These are phyloP conservation scores for Phytophthora podocarpi DNA, from an alignment of 352 stramenopile species.

Conservation along the genomic window DNA sequence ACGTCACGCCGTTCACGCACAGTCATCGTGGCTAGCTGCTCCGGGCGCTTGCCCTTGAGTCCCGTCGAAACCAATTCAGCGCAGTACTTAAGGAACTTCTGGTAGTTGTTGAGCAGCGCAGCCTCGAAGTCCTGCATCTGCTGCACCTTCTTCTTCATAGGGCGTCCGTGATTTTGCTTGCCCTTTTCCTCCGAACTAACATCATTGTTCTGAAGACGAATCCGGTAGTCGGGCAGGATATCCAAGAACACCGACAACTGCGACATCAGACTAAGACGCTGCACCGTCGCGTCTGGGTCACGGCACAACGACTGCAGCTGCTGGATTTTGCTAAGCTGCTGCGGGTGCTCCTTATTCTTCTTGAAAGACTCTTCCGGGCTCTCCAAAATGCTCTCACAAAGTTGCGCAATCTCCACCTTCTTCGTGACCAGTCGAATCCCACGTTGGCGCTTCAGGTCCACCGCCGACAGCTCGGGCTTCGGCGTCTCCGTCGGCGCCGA, in stretches of 20 bases:
- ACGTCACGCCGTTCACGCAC: slow-evolving; percentile 48
- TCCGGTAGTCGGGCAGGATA: slow-evolving; percentile 95
- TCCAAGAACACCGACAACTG: slow-evolving; percentile 95
- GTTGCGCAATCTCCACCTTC: slow-evolving; percentile 88
- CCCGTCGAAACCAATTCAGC: slow-evolving; percentile 63
- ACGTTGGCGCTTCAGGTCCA: slow-evolving; percentile 74
- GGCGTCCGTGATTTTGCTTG: slow-evolving; percentile 83
- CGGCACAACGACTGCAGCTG: slow-evolving; percentile 72
- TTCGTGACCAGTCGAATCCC: slow-evolving; percentile 73
- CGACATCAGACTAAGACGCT: slow-evolving; percentile 92
- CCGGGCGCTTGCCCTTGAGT: slow-evolving; percentile 57
- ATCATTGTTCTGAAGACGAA: slow-evolving; percentile 89
- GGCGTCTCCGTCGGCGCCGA: slow-evolving; percentile 1
- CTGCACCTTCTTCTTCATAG: slow-evolving; percentile 88
- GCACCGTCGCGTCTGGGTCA: slow-evolving; percentile 77
- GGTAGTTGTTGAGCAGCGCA: slow-evolving; percentile 79
- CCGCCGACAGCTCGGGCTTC: slow-evolving; percentile 33
- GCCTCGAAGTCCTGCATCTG: slow-evolving; percentile 87
- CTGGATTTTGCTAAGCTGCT: slow-evolving; percentile 82
- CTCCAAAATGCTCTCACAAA: slow-evolving; percentile 91
- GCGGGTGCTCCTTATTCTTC: slow-evolving; percentile 84
- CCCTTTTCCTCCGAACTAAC: slow-evolving; percentile 65
- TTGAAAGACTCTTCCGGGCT: slow-evolving; percentile 87
- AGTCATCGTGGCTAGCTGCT: slow-evolving; percentile 44
- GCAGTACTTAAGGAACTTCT: slow-evolving; percentile 84